phyloP scores from a whole-genome alignment of 1,139 yeast species.

The Saccharomyces hybrid region DNA sequence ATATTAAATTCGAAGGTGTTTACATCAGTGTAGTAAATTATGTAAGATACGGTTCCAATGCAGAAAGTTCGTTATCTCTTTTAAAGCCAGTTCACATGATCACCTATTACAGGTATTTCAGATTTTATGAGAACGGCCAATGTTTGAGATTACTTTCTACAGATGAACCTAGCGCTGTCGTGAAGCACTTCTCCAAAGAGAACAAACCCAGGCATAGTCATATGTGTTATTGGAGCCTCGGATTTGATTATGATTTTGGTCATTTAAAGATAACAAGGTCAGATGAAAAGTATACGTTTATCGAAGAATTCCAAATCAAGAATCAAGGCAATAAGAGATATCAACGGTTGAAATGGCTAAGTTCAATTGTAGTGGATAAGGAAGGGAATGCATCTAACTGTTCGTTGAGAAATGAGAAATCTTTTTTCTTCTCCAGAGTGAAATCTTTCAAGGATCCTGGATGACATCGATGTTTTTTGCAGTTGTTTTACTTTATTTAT shows the following conservation, averaged over 20 bases:
- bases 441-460: slow-evolving; percentile 33
- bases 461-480: background rate
- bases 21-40: slow-evolving; percentile 82
- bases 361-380: slow-evolving; percentile 49
- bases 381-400: slow-evolving; percentile 49
- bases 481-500: background rate
- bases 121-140: slow-evolving; percentile 75
- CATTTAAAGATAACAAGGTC: slow-evolving; percentile 52
- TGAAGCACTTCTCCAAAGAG: slow-evolving; percentile 43
- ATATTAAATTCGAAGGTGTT: slow-evolving; percentile 70
- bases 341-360: slow-evolving; percentile 61
- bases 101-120: slow-evolving; percentile 75
- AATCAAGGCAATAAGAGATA: slow-evolving; percentile 52
- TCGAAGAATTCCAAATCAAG: slow-evolving; percentile 51
- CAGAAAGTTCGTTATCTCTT: slow-evolving; percentile 62
- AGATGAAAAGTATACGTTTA: slow-evolving; percentile 54
- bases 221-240: slow-evolving; percentile 45
- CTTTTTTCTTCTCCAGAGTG: slow-evolving; percentile 64
- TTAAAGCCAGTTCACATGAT: slow-evolving; percentile 70
- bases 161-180: slow-evolving; percentile 55
- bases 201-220: slow-evolving; percentile 30
- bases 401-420: slow-evolving; percentile 60
- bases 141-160: slow-evolving; percentile 60
- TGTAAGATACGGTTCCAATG: slow-evolving; percentile 68
- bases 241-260: slow-evolving; percentile 41